These are phyloP conservation scores for Quercus gilva DNA, from an alignment of 306 rosid genomes.

Conservation along the genomic window DNA sequence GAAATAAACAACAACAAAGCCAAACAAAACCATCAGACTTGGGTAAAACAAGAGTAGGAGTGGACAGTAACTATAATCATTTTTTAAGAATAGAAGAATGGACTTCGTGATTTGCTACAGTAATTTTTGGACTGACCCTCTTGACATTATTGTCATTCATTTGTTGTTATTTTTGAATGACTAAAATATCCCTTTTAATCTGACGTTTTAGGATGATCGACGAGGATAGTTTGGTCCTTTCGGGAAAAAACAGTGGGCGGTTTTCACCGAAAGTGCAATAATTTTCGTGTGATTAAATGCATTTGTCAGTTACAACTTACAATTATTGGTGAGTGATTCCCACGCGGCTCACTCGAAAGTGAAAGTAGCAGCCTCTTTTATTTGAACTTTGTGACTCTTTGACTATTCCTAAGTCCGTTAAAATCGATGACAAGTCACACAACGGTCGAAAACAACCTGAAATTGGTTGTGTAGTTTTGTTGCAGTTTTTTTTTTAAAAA, in stretches of 20 bases:
- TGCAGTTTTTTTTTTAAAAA: neutral
- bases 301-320: no score
- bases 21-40: neutral
- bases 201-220: no score
- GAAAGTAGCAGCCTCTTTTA: neutral
- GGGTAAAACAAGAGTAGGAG: neutral
- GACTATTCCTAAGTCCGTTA: neutral
- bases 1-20: neutral
- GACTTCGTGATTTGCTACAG: slow-evolving; percentile 1
- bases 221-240: neutral
- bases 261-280: no score
- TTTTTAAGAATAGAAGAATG: neutral
- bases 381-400: neutral
- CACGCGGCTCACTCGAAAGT: neutral
- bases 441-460: slow-evolving; percentile 21
- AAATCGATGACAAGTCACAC: neutral
- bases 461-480: no score
- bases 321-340: neutral
- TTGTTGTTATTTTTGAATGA: neutral
- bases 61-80: neutral
- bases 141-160: neutral
- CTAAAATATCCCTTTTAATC: neutral
- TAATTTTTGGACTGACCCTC: slow-evolving; percentile 14
- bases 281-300: no score
- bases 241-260: neutral